Evolutionary conservation across 1,139 yeast species (phyloP), one percentile per base, ranked within the genome.

Genomic region (Pichia sp.): DNA sequence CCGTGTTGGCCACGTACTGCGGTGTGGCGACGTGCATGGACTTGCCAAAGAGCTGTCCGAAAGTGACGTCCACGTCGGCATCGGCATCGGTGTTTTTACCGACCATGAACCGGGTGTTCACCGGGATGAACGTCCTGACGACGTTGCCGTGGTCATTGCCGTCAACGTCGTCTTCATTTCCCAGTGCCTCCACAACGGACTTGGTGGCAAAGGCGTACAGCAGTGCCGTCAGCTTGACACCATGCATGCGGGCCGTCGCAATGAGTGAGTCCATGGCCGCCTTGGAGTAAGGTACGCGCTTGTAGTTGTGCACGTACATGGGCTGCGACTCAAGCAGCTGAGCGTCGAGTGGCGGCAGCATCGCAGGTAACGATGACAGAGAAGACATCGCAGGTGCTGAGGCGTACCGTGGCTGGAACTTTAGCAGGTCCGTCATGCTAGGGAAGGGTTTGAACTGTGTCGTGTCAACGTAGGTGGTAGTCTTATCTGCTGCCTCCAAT

Each of bases 11-110:
- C 4, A 23, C 13, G 13, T 23, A 23, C 12, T 15, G 13, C 4
- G 28, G 12, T 8, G 22, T 23, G 3, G 26, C 33, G 4, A 22
- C 14, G 16, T 34, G 35, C 14, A 33, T 22, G 25, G 30, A 35
- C 20, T 39, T 43, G 9, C 43, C 45, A 22, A 41, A 43, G 10
- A 32, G 32, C 24, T 37, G 13, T 7, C 40, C 45, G 22, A 39
- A 38, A n/a, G 27, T 24, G 7, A 15, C 13, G 13, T n/a, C 13
- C 7, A 23, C 11, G 4, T 25, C 15, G 10, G 32, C 37, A n/a
- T 9, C 12, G 30, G 29, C 25, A n/a, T n/a, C n/a, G n/a, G n/a
- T n/a, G 13, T 15, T 15, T 12, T 16, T 27, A 10, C n/a, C 10
- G 11, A 30, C 32, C 5, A 19, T 11, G 3, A 32, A 25, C 30